phyloP scores from a whole-genome alignment of 768 basidiomycete species.

The Leccinum obscurum region DNA sequence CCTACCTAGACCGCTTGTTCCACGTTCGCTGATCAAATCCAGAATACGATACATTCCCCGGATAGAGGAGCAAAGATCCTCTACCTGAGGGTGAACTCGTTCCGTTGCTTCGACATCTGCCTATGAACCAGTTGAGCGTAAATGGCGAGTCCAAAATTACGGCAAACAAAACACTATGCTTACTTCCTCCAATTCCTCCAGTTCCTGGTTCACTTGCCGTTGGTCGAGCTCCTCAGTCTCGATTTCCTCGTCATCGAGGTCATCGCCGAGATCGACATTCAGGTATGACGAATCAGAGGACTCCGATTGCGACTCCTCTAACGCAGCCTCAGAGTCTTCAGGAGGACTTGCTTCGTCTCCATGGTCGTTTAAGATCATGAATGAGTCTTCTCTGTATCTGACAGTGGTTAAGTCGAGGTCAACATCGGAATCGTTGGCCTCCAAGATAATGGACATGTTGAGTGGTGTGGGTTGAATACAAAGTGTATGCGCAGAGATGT shows the following conservation, averaged over 20 bases:
- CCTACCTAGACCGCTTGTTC: slow-evolving; percentile 53
- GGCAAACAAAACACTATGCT: background rate
- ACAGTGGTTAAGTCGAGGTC: slow-evolving; percentile 11
- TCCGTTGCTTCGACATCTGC: slow-evolving; percentile 17
- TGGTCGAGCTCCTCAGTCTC: slow-evolving; percentile 16
- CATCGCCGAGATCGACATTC: slow-evolving; percentile 16
- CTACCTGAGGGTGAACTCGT: slow-evolving; percentile 6
- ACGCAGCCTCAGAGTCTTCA: slow-evolving; percentile 2
- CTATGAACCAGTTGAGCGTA: slow-evolving; percentile 8
- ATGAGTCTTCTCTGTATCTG: slow-evolving; percentile 9
- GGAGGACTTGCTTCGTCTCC: slow-evolving; percentile 1
- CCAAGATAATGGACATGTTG: slow-evolving; percentile 21
- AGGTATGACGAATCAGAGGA: slow-evolving; percentile 24
- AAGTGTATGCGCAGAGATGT: background rate
- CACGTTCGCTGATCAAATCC: slow-evolving; percentile 52
- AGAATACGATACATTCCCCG: slow-evolving; percentile 53
- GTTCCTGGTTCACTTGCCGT: slow-evolving; percentile 8
- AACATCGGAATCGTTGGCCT: slow-evolving; percentile 10
- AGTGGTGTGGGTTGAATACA: background rate
- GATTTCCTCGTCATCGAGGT: slow-evolving; percentile 17
- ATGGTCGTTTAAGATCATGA: slow-evolving; percentile 9
- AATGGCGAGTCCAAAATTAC: background rate
- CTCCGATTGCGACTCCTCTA: slow-evolving; percentile 18
- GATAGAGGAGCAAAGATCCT: slow-evolving; percentile 34
- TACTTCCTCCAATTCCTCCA: slow-evolving; percentile 15